Conservation (phyloP, 352 stramenopile genomes). For the Phytophthora cryptogea region DNA sequence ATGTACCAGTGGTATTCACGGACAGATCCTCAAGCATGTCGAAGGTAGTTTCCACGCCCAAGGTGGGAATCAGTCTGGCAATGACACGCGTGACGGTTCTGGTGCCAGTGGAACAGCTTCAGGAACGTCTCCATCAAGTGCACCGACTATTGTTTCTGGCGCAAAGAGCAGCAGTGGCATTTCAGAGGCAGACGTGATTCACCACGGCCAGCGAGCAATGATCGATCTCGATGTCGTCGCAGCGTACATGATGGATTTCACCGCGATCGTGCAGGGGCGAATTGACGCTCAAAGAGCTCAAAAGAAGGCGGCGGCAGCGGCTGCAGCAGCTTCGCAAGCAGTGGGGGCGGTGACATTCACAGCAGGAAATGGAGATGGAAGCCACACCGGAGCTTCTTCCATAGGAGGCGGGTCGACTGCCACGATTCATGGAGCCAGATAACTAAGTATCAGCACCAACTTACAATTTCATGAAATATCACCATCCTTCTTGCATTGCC, state of each 20-base stretch:
- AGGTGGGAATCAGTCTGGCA: slow-evolving; percentile 23
- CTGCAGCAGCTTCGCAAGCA: slow-evolving; percentile 23
- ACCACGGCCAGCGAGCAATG: slow-evolving; percentile 87
- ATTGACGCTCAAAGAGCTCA: slow-evolving; percentile 74
- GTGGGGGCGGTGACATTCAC: slow-evolving; percentile 13
- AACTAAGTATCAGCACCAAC: slow-evolving; percentile 8
- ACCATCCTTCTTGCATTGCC: background rate
- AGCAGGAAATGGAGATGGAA: slow-evolving; percentile 17
- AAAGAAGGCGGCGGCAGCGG: slow-evolving; percentile 58
- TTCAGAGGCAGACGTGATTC: slow-evolving; percentile 83
- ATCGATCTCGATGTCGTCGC: slow-evolving; percentile 92
- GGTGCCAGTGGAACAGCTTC: slow-evolving; percentile 5
- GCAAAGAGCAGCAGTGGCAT: slow-evolving; percentile 44
- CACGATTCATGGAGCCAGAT: slow-evolving; percentile 20
- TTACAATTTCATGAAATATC: slow-evolving; percentile 16
- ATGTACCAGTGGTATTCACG: slow-evolving; percentile 85
- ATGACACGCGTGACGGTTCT: slow-evolving; percentile 18
- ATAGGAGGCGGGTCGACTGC: slow-evolving; percentile 26
- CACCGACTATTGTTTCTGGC: slow-evolving; percentile 2
- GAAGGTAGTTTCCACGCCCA: slow-evolving; percentile 46
- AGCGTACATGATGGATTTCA: slow-evolving; percentile 94
- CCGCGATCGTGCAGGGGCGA: slow-evolving; percentile 72
- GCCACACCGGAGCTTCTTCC: slow-evolving; percentile 19
- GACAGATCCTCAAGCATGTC: slow-evolving; percentile 89
- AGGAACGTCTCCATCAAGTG: slow-evolving; percentile 14